Percentiles rank a stretch among this genome's conserved stretches.
Evolutionary conservation across 805 yeast genomes (phyloP).

Genomic region (Ogataea wickerhamii): DNA sequence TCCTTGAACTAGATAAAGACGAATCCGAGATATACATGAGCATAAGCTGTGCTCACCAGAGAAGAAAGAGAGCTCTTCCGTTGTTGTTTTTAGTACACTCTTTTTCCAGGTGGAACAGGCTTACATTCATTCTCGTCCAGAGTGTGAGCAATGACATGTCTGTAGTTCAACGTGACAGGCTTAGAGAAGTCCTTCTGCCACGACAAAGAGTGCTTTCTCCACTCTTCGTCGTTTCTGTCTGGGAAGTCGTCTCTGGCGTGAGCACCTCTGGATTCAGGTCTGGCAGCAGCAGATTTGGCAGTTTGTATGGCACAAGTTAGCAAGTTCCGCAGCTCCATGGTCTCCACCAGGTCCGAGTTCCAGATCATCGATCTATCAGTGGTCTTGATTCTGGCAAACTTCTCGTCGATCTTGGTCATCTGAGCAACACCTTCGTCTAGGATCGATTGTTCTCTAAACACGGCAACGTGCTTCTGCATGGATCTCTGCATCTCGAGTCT

Average conservation of each 20-base stretch:
- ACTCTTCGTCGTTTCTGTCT: constrained; percentile 89
- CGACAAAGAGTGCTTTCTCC: constrained; percentile 97
- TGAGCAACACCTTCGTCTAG: constrained; percentile 87
- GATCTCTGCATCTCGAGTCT: constrained; percentile 91
- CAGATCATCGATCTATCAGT: constrained; percentile 97
- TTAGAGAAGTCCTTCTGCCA: constrained; percentile 79
- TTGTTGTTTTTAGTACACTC: constrained; percentile 83
- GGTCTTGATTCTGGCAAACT: constrained; percentile 74
- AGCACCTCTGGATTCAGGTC: constrained; percentile 98
- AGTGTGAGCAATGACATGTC: constrained; percentile 78
- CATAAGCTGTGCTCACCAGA: no score
- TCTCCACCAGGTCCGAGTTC: constrained; percentile 96
- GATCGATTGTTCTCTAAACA: constrained; percentile 89
- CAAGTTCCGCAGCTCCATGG: constrained; percentile 93
- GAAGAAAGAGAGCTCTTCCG: no score
- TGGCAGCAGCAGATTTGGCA: constrained; percentile 88
- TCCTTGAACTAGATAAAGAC: no score
- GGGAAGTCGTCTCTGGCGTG: constrained; percentile 99
- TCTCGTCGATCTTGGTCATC: constrained; percentile 69
- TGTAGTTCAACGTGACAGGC: constrained; percentile 71
- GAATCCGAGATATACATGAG: no score
- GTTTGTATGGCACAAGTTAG: constrained; percentile 97
- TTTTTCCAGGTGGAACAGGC: constrained; percentile 94
- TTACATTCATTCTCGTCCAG: constrained; percentile 91
- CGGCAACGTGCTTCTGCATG: constrained; percentile 97